phyloP scores from a whole-genome alignment of 306 rosid genomes.

The Fagus crenata region DNA sequence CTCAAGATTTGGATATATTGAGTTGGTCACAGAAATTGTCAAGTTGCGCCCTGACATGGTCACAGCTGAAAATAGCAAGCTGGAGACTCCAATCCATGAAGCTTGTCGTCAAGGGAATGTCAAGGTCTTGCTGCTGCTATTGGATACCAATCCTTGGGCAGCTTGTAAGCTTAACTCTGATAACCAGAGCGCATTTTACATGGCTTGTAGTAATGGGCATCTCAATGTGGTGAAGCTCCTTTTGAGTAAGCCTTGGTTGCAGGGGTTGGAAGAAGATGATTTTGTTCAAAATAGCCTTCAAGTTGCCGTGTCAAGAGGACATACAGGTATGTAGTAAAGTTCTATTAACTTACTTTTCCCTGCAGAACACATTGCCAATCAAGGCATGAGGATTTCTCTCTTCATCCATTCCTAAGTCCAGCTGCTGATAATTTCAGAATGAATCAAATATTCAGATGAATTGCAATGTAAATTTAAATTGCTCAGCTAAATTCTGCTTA shows the following conservation, averaged over 20 bases:
- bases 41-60: slow-evolving; percentile 62
- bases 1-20: slow-evolving; percentile 44
- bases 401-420: not conserved
- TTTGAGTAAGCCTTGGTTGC: slow-evolving; percentile 37
- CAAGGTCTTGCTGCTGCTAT: slow-evolving; percentile 39
- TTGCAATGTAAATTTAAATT: not conserved
- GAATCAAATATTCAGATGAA: not conserved
- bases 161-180: slow-evolving; percentile 43
- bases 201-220: slow-evolving; percentile 63
- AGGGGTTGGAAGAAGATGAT: slow-evolving; percentile 30
- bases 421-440: not conserved
- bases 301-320: slow-evolving; percentile 57
- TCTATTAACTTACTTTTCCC: not conserved
- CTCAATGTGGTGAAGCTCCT: slow-evolving; percentile 52
- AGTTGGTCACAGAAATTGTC: slow-evolving; percentile 48
- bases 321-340: slow-evolving; percentile 38
- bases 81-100: slow-evolving; percentile 66
- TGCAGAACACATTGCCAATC: not conserved
- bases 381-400: not conserved
- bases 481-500: not conserved
- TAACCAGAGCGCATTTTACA: slow-evolving; percentile 37
- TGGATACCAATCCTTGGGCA: slow-evolving; percentile 43
- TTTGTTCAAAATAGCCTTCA: slow-evolving; percentile 49
- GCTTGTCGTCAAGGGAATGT: slow-evolving; percentile 53
- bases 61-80: slow-evolving; percentile 45